Percentiles rank a stretch among this genome's conserved stretches.
These are phyloP conservation scores for Penicillium flavigenum DNA, from an alignment of 495 filamentous ascomycete species.

Conservation along the genomic window DNA sequence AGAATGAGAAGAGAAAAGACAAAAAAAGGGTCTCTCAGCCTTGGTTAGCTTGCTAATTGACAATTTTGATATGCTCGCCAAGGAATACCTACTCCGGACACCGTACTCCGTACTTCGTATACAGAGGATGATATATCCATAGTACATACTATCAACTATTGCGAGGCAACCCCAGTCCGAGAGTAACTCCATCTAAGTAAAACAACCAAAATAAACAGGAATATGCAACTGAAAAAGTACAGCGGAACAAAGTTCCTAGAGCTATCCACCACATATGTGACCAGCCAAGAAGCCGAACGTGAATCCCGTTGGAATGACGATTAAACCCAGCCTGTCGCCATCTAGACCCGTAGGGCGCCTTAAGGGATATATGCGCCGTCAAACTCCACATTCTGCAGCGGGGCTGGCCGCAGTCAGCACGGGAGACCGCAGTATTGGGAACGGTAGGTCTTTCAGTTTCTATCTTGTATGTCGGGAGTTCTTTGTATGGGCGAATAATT, in stretches of 20 bases:
- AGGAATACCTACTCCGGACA: background rate
- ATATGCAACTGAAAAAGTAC: background rate
- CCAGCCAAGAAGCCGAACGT: background rate
- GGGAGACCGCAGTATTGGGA: constrained; percentile 9
- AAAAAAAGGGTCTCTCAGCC: background rate
- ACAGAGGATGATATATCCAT: background rate
- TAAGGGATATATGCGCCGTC: constrained; percentile 1
- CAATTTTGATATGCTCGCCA: background rate
- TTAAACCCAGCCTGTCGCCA: background rate
- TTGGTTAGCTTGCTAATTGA: constrained; percentile 1
- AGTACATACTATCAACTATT: background rate
- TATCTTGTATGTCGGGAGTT: background rate
- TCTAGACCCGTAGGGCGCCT: background rate
- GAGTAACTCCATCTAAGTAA: background rate
- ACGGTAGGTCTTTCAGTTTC: background rate
- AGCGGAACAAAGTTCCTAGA: background rate
- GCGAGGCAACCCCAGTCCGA: background rate
- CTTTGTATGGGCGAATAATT: background rate
- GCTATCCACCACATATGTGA: background rate
- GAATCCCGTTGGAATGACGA: background rate
- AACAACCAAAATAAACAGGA: background rate
- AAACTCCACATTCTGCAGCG: constrained; percentile 16
- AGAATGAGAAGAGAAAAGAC: background rate
- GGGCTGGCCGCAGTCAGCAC: constrained; percentile 7
- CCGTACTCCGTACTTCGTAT: background rate